Percentiles rank a stretch among this genome's conserved stretches.
Conservation (phyloP, 2,329 filamentous ascomycete species). For the Colletotrichum endophyticum region DNA sequence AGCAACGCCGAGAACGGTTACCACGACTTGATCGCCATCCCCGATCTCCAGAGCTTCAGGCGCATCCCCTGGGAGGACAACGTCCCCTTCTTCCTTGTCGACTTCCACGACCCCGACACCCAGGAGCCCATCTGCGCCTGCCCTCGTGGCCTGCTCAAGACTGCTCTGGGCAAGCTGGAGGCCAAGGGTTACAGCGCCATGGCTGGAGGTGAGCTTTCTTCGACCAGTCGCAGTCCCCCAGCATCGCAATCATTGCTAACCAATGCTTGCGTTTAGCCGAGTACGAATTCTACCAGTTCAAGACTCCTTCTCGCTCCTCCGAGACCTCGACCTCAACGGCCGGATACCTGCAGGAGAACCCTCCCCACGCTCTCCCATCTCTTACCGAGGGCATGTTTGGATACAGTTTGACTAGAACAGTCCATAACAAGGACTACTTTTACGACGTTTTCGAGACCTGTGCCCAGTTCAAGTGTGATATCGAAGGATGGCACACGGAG, state of each 20-base stretch:
- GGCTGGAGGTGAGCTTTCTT: slow-evolving; percentile 75
- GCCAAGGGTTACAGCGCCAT: slow-evolving; percentile 78
- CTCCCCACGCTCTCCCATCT: slow-evolving; percentile 74
- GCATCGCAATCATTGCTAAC: not conserved
- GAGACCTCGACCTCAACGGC: slow-evolving; percentile 72
- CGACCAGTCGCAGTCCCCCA: not conserved
- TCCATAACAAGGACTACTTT: slow-evolving; percentile 92
- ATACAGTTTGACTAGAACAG: slow-evolving; percentile 85
- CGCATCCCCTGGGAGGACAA: slow-evolving; percentile 91
- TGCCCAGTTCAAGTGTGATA: slow-evolving; percentile 76
- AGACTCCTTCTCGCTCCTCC: slow-evolving; percentile 61
- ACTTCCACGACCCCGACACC: slow-evolving; percentile 83
- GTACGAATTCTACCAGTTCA: slow-evolving; percentile 95
- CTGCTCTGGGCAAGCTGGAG: slow-evolving; percentile 70
- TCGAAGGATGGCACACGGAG: slow-evolving; percentile 97
- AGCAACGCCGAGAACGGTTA: slow-evolving; percentile 93
- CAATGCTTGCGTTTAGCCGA: slow-evolving; percentile 65
- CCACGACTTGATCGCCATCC: slow-evolving; percentile 80
- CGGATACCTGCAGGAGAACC: slow-evolving; percentile 74
- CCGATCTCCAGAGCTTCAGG: slow-evolving; percentile 78
- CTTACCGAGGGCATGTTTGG: slow-evolving; percentile 96
- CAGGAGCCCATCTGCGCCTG: slow-evolving; percentile 75
- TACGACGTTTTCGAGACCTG: slow-evolving; percentile 87
- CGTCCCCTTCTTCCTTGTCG: slow-evolving; percentile 84
- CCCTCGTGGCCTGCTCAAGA: slow-evolving; percentile 76